Base-by-base conservation (phyloP, 192 early-diverging fungal genomes). In the Coemansia interrupta region DNA sequence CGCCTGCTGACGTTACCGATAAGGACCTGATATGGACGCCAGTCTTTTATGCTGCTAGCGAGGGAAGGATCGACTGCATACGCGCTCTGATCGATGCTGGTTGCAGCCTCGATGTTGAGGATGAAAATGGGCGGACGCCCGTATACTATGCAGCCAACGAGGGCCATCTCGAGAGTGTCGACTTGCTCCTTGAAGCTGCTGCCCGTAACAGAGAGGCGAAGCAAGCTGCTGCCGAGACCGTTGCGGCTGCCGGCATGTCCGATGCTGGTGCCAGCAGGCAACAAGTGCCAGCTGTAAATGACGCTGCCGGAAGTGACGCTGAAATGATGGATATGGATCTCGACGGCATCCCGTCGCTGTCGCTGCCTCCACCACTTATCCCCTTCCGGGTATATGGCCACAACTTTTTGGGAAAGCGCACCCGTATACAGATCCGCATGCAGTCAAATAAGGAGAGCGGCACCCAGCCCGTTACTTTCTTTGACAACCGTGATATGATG, bases 331-430 rank as follows among this genome's bases (percentile, higher is more conserved):
- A 88, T 36, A 68, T 88, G 19, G 95, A 97, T 61, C 62, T 99
- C 59, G 93, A 95, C 45, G 86, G 80, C 26, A 89, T 99, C 43
- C 97, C 97, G 9, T 91, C 93, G 10, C 82, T 99, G 7, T 92
- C 90, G 7, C 64, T 99, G 26, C 97, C 97, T 9, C 97, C 97
- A 15, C 97, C 97, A 10, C 93, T 99, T 29, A 93, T 99, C 55
- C 97, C 97, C 4, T 92, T 99, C 83, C 83, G 95, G 18, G 94
- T 95, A 46, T 99, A 99, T 68, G 97, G 97, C 5, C 97, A 99
- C 82, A 94, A 92, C 56, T 99, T 93, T 67, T 72, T 99, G 23
- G 93, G 95, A 58, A 89, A 90, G 63, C 91, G 91, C 56, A 87
- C 83, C 45, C 89, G 92, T 59, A 78, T 99, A 30, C 91, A 94